phyloP scores from a whole-genome alignment of 371 early-diverging fungal species.

The Caulochytrium protostelioides region DNA sequence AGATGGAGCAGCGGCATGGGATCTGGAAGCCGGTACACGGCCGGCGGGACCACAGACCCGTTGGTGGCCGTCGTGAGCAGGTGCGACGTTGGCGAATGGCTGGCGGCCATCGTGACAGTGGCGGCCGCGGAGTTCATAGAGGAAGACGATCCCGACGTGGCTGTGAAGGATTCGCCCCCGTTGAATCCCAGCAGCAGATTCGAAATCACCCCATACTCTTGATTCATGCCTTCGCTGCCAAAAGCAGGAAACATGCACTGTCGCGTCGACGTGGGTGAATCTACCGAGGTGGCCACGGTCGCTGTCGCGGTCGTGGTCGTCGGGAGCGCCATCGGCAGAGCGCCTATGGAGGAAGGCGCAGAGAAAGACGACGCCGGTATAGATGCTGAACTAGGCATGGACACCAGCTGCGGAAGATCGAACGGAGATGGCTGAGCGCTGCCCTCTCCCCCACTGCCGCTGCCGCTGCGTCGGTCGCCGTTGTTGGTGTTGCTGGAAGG shows the following conservation, averaged over 20 bases:
- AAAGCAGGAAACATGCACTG: slow-evolving; percentile 23
- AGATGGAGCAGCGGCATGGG: too few relatives aligned
- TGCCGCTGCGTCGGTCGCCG: neutral
- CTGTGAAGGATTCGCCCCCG: neutral
- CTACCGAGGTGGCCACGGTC: slow-evolving; percentile 1
- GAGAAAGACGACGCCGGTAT: neutral
- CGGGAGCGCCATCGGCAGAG: neutral
- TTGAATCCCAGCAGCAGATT: slow-evolving; percentile 42
- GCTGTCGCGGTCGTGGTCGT: neutral
- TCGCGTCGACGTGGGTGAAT: slow-evolving; percentile 1
- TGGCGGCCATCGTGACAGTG: neutral
- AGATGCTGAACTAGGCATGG: too few relatives aligned
- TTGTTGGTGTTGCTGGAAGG: neutral
- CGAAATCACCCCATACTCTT: slow-evolving; percentile 66
- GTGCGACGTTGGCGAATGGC: neutral
- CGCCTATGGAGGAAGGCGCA: neutral
- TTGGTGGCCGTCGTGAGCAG: neutral
- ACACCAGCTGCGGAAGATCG: too few relatives aligned
- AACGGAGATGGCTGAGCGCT: too few relatives aligned
- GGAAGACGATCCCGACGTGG: neutral
- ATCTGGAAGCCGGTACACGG: too few relatives aligned
- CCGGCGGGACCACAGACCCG: too few relatives aligned
- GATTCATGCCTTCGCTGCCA: slow-evolving; percentile 59
- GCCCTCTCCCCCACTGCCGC: neutral
- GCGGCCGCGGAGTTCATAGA: neutral